phyloP scores from a whole-genome alignment of 2,329 filamentous ascomycete species.

The Cercospora nicotianae region DNA sequence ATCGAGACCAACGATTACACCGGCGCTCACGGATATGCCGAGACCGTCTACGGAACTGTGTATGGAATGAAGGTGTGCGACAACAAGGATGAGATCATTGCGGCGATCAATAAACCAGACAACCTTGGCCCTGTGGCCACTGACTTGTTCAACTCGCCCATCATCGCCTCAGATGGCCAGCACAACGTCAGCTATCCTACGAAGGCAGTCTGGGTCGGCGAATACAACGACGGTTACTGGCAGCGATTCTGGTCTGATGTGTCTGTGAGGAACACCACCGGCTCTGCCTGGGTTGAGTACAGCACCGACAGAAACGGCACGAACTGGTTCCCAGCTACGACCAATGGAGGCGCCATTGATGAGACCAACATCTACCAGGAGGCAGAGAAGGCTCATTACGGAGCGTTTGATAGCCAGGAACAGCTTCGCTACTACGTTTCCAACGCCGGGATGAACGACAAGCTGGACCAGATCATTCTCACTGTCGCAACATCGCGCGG shows the following conservation, averaged over 20 bases:
- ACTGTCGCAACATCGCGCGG: conserved; percentile 14
- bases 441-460: conserved; percentile 11
- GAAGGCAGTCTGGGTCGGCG: conserved; percentile 6
- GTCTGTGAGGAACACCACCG: conserved; percentile 9
- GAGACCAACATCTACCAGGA: conserved; percentile 14
- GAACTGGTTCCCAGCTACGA: conserved; percentile 16
- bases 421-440: conserved; percentile 16
- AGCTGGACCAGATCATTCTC: conserved; percentile 9
- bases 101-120: conserved; percentile 11
- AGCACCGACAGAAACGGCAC: conserved; percentile 10
- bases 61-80: conserved; percentile 19
- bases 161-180: conserved; percentile 14
- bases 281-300: conserved; percentile 15
- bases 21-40: conserved; percentile 12
- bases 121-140: conserved; percentile 15
- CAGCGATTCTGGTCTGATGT: conserved; percentile 20
- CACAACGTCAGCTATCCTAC: conserved; percentile 22
- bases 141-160: conserved; percentile 16
- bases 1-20: conserved; percentile 21
- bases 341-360: not conserved
- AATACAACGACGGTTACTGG: conserved; percentile 7
- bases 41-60: conserved; percentile 15
- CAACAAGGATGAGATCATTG: conserved; percentile 14
- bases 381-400: conserved; percentile 13
- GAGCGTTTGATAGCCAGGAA: conserved; percentile 4